Conservation (phyloP, 345 rosid species). For the Abelmoschus esculentus region DNA sequence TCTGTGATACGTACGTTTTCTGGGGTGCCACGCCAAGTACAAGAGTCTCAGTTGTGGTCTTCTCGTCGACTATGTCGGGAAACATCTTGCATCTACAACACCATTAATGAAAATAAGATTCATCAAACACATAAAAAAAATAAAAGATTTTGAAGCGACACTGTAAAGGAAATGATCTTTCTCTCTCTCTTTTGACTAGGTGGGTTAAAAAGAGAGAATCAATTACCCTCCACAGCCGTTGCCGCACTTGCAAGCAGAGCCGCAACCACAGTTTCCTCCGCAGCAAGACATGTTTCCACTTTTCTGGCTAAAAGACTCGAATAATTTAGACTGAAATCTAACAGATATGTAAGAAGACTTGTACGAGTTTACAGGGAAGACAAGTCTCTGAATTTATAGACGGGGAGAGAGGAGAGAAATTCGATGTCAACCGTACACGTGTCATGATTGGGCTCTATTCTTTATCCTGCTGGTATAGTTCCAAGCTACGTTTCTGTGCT, state of each 20-base stretch:
- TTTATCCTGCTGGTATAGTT: too few relatives aligned
- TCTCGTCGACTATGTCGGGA: conserved; percentile 39
- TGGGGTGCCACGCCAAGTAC: conserved; percentile 53
- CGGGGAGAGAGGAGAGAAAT: not conserved
- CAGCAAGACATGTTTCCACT: conserved; percentile 51
- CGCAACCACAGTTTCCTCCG: conserved; percentile 57
- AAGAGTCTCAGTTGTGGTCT: conserved; percentile 39
- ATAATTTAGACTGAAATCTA: too few relatives aligned
- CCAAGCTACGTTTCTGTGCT: too few relatives aligned
- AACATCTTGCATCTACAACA: conserved; percentile 67
- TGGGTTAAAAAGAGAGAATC: not conserved
- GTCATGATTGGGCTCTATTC: not conserved
- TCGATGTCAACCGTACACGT: not conserved
- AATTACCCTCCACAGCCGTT: conserved; percentile 48
- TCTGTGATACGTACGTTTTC: conserved; percentile 18
- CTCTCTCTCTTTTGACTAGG: too few relatives aligned
- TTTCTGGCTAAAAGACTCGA: too few relatives aligned
- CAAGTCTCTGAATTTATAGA: too few relatives aligned
- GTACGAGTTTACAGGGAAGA: not conserved
- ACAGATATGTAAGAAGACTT: too few relatives aligned
- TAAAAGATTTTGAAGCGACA: not conserved
- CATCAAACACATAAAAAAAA: too few relatives aligned
- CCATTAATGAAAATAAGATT: not conserved
- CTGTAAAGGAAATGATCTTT: too few relatives aligned
- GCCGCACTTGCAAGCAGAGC: conserved; percentile 52